Conservation (phyloP, 768 basidiomycete genomes). For the Lanmaoa rubissima region DNA sequence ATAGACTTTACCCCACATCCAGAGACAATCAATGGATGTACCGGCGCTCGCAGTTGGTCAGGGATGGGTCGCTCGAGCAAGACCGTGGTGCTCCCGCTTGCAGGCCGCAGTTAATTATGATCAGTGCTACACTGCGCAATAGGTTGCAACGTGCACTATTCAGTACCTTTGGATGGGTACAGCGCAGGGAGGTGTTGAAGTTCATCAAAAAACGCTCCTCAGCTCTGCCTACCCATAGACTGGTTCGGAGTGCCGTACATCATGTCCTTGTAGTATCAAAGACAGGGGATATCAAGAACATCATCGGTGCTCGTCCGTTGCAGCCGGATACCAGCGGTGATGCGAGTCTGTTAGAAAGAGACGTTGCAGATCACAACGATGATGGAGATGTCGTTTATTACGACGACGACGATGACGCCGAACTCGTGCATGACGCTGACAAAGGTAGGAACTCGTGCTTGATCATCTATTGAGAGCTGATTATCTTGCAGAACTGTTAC, state of each 20-base stretch:
- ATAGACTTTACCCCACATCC: slow-evolving; percentile 49
- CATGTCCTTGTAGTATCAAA: slow-evolving; percentile 62
- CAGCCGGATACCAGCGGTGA: not conserved
- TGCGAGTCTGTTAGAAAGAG: not conserved
- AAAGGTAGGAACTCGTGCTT: slow-evolving; percentile 16
- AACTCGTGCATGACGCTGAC: slow-evolving; percentile 21
- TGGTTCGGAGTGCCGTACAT: slow-evolving; percentile 39
- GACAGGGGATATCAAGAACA: slow-evolving; percentile 51
- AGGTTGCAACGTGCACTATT: slow-evolving; percentile 42
- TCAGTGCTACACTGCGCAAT: slow-evolving; percentile 67
- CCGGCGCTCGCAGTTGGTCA: not conserved
- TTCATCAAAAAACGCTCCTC: slow-evolving; percentile 27
- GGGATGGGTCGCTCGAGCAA: slow-evolving; percentile 12
- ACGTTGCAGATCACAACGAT: not conserved
- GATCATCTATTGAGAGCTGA: slow-evolving; percentile 6
- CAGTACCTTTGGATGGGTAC: slow-evolving; percentile 59
- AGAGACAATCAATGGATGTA: slow-evolving; percentile 7
- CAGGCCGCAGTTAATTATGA: slow-evolving; percentile 61
- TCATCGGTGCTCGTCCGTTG: slow-evolving; percentile 42
- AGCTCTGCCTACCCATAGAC: slow-evolving; percentile 25
- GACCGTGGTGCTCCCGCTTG: not conserved
- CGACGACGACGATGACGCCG: slow-evolving; percentile 20
- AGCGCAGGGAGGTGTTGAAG: slow-evolving; percentile 37
- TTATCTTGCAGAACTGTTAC: slow-evolving; percentile 40
- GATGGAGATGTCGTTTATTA: slow-evolving; percentile 24